A percentile compares a stretch with the other conserved stretches of the same genome.
Conservation (phyloP, 495 filamentous ascomycete species). For the Xanthoparmelia taractica region DNA sequence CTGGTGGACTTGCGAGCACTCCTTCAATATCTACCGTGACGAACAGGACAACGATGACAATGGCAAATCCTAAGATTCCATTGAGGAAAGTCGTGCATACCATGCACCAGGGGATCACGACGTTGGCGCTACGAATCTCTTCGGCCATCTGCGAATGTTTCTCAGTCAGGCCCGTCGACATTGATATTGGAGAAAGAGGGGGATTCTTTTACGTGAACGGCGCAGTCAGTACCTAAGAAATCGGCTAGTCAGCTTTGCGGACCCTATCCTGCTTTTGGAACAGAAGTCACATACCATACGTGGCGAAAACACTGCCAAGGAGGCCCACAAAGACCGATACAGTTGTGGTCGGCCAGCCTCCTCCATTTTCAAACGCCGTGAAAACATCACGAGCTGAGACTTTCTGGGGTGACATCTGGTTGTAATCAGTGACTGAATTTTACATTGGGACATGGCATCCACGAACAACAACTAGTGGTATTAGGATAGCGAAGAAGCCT, state of each 20-base stretch:
- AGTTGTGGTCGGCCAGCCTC: conserved; percentile 38
- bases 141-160: conserved; percentile 29
- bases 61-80: conserved; percentile 36
- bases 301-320: conserved; percentile 19
- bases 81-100: conserved; percentile 33
- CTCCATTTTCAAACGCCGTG: conserved; percentile 39
- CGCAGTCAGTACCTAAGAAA: no score
- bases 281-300: no score
- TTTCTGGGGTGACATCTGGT: no score
- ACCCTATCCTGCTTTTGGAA: no score
- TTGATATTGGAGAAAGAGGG: no score
- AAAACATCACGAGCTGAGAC: conserved; percentile 35
- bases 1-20: no score
- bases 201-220: no score
- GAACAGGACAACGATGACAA: conserved; percentile 35
- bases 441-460: no score
- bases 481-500: conserved; percentile 45
- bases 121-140: conserved; percentile 36
- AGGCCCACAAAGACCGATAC: conserved; percentile 42
- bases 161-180: no score
- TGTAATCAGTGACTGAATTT: no score
- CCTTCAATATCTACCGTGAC: conserved; percentile 30
- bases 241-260: no score
- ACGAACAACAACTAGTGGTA: conserved; percentile 30
- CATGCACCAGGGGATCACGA: conserved; percentile 31